A percentile compares a stretch with the other conserved stretches of the same genome.
Conservation (phyloP, 1,284 basidiomycete species). For the Sanghuangporus sanghuang region DNA sequence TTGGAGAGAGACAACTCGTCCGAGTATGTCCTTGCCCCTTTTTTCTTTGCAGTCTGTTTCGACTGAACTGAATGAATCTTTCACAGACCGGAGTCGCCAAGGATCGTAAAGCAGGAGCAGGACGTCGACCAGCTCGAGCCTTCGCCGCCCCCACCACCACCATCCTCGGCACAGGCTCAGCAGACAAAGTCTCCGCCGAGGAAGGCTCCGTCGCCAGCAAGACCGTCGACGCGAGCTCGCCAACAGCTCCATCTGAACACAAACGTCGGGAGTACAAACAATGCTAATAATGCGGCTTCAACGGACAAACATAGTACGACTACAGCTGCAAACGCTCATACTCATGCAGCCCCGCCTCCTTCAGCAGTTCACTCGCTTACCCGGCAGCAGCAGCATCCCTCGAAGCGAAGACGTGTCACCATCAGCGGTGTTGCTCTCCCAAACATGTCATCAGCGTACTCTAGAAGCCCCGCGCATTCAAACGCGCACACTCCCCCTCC, state of each 20-base stretch:
- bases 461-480: constrained; percentile 20
- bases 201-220: neutral
- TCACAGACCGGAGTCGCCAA: constrained; percentile 5
- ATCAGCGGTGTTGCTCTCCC: constrained; percentile 53
- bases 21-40: constrained; percentile 2
- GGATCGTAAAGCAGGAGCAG: constrained; percentile 13
- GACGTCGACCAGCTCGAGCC: constrained; percentile 15
- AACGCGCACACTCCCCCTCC: constrained; percentile 36
- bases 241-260: constrained; percentile 5
- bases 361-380: constrained; percentile 23
- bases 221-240: neutral
- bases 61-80: neutral
- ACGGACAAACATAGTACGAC: constrained; percentile 3
- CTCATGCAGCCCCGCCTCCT: constrained; percentile 28
- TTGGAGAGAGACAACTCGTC: constrained; percentile 4
- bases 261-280: neutral
- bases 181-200: neutral
- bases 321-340: neutral
- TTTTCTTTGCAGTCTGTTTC: neutral
- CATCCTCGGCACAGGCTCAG: neutral
- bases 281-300: neutral
- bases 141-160: constrained; percentile 7
- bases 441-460: neutral
- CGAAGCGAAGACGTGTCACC: constrained; percentile 69
- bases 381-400: constrained; percentile 31